phyloP scores from a whole-genome alignment of 2,329 filamentous ascomycete species.

The Penicillium hordei region DNA sequence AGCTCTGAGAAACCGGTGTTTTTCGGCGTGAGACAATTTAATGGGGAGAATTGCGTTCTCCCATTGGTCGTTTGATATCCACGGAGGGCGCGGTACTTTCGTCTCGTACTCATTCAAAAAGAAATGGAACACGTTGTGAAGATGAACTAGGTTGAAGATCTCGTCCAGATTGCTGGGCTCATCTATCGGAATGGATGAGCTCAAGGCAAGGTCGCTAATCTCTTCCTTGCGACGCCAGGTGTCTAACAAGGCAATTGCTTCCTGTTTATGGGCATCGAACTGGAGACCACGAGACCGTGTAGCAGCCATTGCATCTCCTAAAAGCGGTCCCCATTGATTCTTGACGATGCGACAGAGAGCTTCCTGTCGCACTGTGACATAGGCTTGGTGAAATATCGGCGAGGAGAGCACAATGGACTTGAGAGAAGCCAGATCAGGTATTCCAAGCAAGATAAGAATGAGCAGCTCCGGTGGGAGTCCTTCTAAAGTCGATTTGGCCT shows the following conservation, averaged over 20 bases:
- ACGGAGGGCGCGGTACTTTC: neutral
- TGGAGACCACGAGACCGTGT: slow-evolving; percentile 19
- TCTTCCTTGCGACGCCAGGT: slow-evolving; percentile 19
- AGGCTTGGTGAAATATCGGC: slow-evolving; percentile 14
- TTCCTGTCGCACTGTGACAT: slow-evolving; percentile 8
- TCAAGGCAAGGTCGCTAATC: neutral
- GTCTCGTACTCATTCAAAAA: slow-evolving; percentile 10
- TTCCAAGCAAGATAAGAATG: slow-evolving; percentile 15
- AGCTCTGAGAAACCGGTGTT: slow-evolving; percentile 14
- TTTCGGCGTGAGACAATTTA: slow-evolving; percentile 11
- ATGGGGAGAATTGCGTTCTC: slow-evolving; percentile 4
- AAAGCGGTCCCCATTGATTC: neutral
- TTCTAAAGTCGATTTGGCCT: slow-evolving; percentile 7
- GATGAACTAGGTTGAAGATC: slow-evolving; percentile 2
- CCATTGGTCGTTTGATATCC: slow-evolving; percentile 2
- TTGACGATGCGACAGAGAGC: slow-evolving; percentile 6
- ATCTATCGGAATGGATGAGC: neutral
- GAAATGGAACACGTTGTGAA: slow-evolving; percentile 7
- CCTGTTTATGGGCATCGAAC: neutral
- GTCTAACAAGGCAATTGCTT: slow-evolving; percentile 20
- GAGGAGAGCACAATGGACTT: slow-evolving; percentile 20
- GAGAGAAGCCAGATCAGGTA: slow-evolving; percentile 14
- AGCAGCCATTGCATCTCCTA: slow-evolving; percentile 21
- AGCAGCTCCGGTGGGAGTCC: slow-evolving; percentile 20
- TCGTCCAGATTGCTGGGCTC: slow-evolving; percentile 9